These are phyloP conservation scores for Aegilops tauschii DNA, from an alignment of 176 grass and related monocot genomes.

Conservation along the genomic window DNA sequence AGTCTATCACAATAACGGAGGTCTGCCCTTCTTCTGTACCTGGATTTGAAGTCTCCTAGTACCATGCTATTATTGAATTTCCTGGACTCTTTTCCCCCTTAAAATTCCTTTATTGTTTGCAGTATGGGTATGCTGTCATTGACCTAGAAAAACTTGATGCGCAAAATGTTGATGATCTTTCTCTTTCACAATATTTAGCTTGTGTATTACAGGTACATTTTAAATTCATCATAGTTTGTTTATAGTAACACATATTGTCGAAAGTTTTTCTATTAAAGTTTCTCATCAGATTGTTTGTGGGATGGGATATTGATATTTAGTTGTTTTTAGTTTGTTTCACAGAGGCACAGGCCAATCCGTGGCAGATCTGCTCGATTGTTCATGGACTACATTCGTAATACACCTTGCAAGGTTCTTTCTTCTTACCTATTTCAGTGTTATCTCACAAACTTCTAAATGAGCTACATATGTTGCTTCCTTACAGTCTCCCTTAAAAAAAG, in stretches of 20 bases:
- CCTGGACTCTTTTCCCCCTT: background rate
- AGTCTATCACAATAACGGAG: constrained; percentile 71
- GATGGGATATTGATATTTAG: constrained; percentile 6
- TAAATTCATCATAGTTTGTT: constrained; percentile 10
- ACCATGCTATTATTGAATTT: constrained; percentile 7
- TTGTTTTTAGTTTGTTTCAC: constrained; percentile 75
- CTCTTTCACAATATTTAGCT: constrained; percentile 68
- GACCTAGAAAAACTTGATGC: constrained; percentile 83
- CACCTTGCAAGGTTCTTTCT: constrained; percentile 83
- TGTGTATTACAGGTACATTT: constrained; percentile 71
- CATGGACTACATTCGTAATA: constrained; percentile 64
- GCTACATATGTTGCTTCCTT: background rate
- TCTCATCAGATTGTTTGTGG: background rate
- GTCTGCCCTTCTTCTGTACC: constrained; percentile 30
- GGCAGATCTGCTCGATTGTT: constrained; percentile 64
- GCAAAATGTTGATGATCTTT: constrained; percentile 69
- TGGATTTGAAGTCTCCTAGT: constrained; percentile 19
- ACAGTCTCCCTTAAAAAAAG: background rate
- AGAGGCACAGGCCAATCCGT: constrained; percentile 83
- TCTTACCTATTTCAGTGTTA: constrained; percentile 13
- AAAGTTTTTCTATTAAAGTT: background rate
- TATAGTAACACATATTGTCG: background rate
- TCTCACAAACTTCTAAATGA: constrained; percentile 8
- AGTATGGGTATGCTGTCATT: constrained; percentile 84
- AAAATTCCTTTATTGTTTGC: constrained; percentile 29